Conservation (phyloP, 768 basidiomycete species). For the Rhizopogon rudus region DNA sequence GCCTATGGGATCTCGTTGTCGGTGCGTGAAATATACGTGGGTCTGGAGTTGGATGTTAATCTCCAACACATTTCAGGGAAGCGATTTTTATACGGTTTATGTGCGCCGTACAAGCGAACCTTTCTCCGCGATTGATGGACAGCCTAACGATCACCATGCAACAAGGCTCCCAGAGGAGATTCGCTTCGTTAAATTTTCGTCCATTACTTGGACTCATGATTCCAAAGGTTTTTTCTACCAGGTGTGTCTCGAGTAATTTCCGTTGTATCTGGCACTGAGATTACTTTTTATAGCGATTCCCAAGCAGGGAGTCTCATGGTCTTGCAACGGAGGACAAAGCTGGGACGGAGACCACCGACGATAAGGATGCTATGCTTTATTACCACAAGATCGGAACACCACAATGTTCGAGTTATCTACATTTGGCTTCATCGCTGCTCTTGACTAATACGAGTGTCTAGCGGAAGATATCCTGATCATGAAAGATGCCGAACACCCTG, state of each 20-base stretch:
- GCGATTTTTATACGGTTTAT: conserved; percentile 68
- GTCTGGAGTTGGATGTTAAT: background rate
- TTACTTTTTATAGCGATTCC: conserved; percentile 42
- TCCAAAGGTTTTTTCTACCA: conserved; percentile 86
- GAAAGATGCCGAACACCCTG: conserved; percentile 57
- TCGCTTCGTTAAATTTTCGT: conserved; percentile 73
- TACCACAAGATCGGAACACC: conserved; percentile 71
- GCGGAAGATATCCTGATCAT: conserved; percentile 67
- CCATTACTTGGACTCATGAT: conserved; percentile 70
- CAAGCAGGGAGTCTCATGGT: conserved; percentile 43
- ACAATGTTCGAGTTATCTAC: conserved; percentile 44
- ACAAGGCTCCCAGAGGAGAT: conserved; percentile 60
- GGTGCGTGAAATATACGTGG: conserved; percentile 32
- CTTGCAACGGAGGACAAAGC: conserved; percentile 42
- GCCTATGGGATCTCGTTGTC: conserved; percentile 76
- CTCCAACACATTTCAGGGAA: conserved; percentile 42
- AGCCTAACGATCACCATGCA: conserved; percentile 38
- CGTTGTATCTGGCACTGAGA: background rate
- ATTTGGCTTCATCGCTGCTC: conserved; percentile 1
- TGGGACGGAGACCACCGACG: conserved; percentile 55
- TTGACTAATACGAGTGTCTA: conserved; percentile 19
- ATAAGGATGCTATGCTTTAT: conserved; percentile 68
- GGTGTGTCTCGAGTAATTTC: conserved; percentile 22
- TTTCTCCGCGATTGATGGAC: conserved; percentile 37
- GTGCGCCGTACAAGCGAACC: conserved; percentile 60